Base-by-base conservation (phyloP, 495 filamentous ascomycete species). In the Aspergillus panamensis region DNA sequence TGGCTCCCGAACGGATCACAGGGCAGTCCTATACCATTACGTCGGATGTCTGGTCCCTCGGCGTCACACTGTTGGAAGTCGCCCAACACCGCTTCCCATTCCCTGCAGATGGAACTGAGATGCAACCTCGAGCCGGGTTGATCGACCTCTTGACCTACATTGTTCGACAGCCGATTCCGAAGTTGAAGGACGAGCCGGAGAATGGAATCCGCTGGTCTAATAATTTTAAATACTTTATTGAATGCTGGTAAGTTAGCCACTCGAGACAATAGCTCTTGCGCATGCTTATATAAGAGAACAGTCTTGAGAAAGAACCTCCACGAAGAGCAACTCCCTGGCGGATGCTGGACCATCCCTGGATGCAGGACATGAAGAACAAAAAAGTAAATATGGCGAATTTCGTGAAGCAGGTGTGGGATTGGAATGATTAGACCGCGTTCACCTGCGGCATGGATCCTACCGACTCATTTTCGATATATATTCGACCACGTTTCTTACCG, bases 311-410 rank as follows among this genome's bases (percentile, higher is more conserved):
- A 77, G 92, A 98, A 67, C 86, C 87, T 25, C 76, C 76, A 57
- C 85, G 92, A 66, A 83, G 94, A 61, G 95, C 92, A 33, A 92
- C 87, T 49, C 94, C 94, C 35, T 97, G 95, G 94, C 88, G 92
- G 59, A 97, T 98, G 93, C 86, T 96, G 61, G 95, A 97, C 62
- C 95, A 98, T 78, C 94, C 94, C 8, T 98, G 94, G 94, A 93
- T 98, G 83, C 75, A 88, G 55, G 94, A 97, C 66, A 97, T 97
- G 90, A 87, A 86, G 62, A 82, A 83, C 52, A 97, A 96, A 80
- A 89, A 91, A 67, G 95, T 97, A 65, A 96, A 97, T 68, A 97
- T 98, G 91, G 84, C 84, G 45, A 85, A 89, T 67, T 98, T 96
- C 74, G 78, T 98, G 53, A 82, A 82, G 51, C 87, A 94, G 62